A percentile compares a stretch with the other conserved stretches of the same genome.
Conservation (phyloP, 2,329 filamentous ascomycete genomes). For the Scytalidium sp. region DNA sequence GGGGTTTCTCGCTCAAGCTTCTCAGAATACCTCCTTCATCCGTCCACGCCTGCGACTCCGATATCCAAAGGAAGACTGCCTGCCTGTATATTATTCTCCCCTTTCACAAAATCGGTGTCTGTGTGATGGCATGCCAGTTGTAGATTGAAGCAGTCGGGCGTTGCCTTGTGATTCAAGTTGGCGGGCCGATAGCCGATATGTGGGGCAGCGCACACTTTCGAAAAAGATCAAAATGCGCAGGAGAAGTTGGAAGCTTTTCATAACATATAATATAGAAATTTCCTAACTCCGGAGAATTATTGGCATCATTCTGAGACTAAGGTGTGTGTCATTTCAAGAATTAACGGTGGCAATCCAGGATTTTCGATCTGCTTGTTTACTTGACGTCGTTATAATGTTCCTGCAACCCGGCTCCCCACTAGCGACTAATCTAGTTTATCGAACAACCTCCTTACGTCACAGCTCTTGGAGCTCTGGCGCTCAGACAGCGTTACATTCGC, state of each 20-base stretch:
- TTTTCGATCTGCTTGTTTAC: background rate
- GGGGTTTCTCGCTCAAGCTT: slow-evolving; percentile 27
- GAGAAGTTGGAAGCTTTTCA: background rate
- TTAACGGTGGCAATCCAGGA: background rate
- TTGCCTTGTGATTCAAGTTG: background rate
- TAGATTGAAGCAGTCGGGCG: background rate
- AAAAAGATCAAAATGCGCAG: background rate
- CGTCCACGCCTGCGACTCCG: background rate
- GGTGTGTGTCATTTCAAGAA: background rate
- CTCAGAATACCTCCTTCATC: slow-evolving; percentile 14
- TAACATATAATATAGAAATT: background rate
- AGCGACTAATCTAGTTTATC: background rate
- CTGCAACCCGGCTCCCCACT: background rate
- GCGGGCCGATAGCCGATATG: background rate
- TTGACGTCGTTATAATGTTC: background rate
- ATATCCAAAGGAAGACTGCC: background rate
- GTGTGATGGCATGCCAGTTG: background rate
- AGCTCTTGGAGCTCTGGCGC: background rate
- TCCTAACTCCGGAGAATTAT: background rate
- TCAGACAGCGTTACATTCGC: background rate
- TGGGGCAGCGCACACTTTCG: background rate
- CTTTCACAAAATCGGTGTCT: background rate
- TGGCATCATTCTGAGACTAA: background rate
- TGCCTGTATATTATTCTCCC: background rate
- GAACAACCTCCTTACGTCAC: background rate